phyloP scores from a whole-genome alignment of 148 eudicot genomes.

The Chenopodium formosanum region DNA sequence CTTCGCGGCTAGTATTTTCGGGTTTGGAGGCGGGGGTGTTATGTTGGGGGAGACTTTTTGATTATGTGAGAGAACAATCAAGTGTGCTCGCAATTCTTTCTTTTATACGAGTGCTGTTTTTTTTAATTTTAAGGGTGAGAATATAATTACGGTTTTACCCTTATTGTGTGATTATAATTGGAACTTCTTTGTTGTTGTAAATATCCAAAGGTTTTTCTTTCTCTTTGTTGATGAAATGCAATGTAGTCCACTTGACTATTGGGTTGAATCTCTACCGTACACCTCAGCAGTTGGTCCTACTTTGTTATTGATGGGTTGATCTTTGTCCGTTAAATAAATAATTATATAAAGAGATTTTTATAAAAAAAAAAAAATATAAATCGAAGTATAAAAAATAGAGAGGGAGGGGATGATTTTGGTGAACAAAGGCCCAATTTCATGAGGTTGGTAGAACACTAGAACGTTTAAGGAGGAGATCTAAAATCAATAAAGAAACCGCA shows the following conservation, averaged over 20 bases:
- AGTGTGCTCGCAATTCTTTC: background rate
- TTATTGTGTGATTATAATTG: background rate
- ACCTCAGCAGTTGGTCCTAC: conserved; percentile 15
- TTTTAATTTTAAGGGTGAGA: background rate
- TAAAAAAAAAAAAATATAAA: no score
- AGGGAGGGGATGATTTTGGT: background rate
- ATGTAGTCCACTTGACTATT: conserved; percentile 28
- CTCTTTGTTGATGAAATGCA: background rate
- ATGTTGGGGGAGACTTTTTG: conserved; percentile 23
- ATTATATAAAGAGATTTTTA: no score
- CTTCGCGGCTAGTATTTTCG: conserved; percentile 20
- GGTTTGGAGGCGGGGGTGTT: background rate
- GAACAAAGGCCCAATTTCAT: background rate
- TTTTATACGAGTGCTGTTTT: background rate
- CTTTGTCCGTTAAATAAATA: background rate
- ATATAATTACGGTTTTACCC: conserved; percentile 10
- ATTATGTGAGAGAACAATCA: conserved; percentile 3
- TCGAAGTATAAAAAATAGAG: no score
- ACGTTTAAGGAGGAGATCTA: no score
- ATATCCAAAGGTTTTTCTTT: conserved; percentile 8
- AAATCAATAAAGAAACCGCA: no score
- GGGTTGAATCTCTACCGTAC: conserved; percentile 23
- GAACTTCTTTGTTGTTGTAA: background rate
- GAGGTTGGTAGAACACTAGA: no score
- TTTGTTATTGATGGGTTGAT: conserved; percentile 13